A percentile compares a stretch with the other conserved stretches of the same genome.
phyloP scores from a whole-genome alignment of 305 asterid species.

The Plantago coronopus region DNA sequence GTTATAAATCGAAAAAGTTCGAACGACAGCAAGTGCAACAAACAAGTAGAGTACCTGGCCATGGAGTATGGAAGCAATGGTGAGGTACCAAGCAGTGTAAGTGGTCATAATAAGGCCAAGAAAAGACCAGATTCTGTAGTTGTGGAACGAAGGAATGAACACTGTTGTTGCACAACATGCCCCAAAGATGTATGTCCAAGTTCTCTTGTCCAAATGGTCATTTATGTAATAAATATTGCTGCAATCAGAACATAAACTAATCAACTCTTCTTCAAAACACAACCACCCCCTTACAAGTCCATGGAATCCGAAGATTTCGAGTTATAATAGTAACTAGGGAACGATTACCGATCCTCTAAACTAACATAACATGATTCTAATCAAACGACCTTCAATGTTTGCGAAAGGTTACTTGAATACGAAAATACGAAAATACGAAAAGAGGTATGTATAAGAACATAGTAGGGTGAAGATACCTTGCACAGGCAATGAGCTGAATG shows the following conservation, averaged over 20 bases:
- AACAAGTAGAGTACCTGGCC: conserved; percentile 45
- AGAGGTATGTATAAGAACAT: too few species aligned
- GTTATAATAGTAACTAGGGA: too few species aligned
- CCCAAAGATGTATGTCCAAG: conserved; percentile 77
- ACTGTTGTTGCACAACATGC: conserved; percentile 81
- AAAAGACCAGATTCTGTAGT: conserved; percentile 75
- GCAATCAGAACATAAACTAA: conserved; percentile 21
- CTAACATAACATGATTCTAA: neutral
- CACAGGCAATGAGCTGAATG: conserved; percentile 86
- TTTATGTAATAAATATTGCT: conserved; percentile 79
- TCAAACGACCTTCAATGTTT: too few species aligned
- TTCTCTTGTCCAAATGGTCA: conserved; percentile 76
- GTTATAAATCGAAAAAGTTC: too few species aligned
- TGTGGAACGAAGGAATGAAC: conserved; percentile 73
- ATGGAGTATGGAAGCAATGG: conserved; percentile 60
- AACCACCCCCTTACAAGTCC: conserved; percentile 4
- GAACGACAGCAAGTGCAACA: too few species aligned
- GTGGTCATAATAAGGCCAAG: conserved; percentile 71
- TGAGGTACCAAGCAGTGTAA: conserved; percentile 79
- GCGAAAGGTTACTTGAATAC: too few species aligned
- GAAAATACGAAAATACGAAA: too few species aligned
- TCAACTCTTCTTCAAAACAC: neutral
- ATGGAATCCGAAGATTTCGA: too few species aligned
- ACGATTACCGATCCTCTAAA: neutral
- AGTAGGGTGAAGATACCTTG: conserved; percentile 37